A percentile compares a stretch with the other conserved stretches of the same genome.
These are phyloP conservation scores for Nannochloris sp. DNA, from an alignment of 139 green algal species.

Conservation along the genomic window DNA sequence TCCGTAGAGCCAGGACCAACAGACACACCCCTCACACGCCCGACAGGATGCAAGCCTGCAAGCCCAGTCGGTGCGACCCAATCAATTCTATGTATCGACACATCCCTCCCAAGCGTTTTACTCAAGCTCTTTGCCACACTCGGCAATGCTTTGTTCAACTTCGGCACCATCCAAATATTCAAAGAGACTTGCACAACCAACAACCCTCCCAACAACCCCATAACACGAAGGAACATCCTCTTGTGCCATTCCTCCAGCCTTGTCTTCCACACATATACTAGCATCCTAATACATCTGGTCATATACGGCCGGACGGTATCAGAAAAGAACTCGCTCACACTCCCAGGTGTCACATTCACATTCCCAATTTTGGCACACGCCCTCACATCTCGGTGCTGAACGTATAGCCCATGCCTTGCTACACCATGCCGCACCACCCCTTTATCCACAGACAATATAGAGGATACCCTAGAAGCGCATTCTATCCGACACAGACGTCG, in stretches of 20 bases:
- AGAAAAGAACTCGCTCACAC: constrained; percentile 10
- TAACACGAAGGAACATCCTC: neutral
- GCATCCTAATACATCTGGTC: constrained; percentile 5
- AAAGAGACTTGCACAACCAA: constrained; percentile 10
- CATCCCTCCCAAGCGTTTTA: constrained; percentile 19
- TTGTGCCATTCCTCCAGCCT: neutral
- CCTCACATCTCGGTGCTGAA: too few relatives aligned
- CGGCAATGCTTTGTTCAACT: constrained; percentile 27
- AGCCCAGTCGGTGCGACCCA: constrained; percentile 45
- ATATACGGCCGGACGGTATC: constrained; percentile 12
- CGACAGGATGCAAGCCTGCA: constrained; percentile 42
- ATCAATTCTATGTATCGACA: constrained; percentile 33
- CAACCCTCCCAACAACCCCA: neutral
- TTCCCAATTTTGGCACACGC: constrained; percentile 1
- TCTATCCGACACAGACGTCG: too few relatives aligned
- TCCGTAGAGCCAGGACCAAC: constrained; percentile 44
- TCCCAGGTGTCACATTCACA: neutral
- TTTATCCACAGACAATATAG: too few relatives aligned
- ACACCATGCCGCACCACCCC: too few relatives aligned
- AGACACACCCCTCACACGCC: constrained; percentile 37
- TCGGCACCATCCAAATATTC: constrained; percentile 35
- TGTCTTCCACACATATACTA: constrained; percentile 7
- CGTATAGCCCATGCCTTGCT: too few relatives aligned
- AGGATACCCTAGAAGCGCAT: too few relatives aligned
- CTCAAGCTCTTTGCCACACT: neutral